These are phyloP conservation scores for Xylaria scruposa DNA, from an alignment of 495 filamentous ascomycete species.

Conservation along the genomic window DNA sequence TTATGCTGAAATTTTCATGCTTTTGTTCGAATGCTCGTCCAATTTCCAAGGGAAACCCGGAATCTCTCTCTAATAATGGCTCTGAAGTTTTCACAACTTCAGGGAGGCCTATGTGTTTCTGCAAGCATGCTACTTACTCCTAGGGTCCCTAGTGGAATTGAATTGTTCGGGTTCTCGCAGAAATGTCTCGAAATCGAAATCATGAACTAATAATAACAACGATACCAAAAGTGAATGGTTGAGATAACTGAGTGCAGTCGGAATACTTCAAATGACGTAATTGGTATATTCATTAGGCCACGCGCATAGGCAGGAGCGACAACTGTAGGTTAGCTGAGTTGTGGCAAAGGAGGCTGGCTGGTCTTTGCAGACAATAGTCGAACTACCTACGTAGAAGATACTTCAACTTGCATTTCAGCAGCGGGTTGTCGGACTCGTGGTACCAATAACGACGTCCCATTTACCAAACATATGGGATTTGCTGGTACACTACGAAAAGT, in stretches of 20 bases:
- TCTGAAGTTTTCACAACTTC: neutral
- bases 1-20: neutral
- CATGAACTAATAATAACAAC: no score
- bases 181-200: neutral
- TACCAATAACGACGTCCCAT: neutral
- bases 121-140: neutral
- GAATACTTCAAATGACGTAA: neutral
- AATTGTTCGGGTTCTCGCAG: neutral
- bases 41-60: neutral
- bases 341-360: constrained; percentile 5
- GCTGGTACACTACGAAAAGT: neutral
- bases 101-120: neutral
- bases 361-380: neutral
- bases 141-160: neutral
- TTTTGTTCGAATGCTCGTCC: neutral
- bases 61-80: neutral
- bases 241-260: neutral
- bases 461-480: neutral
- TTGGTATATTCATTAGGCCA: neutral
- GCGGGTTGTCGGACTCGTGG: neutral
- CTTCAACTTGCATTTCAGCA: neutral
- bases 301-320: no score
- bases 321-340: neutral
- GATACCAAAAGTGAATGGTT: neutral
- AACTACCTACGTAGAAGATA: neutral